phyloP scores from a whole-genome alignment of 805 yeast genomes.

The Wickerhamomyces silvicola region DNA sequence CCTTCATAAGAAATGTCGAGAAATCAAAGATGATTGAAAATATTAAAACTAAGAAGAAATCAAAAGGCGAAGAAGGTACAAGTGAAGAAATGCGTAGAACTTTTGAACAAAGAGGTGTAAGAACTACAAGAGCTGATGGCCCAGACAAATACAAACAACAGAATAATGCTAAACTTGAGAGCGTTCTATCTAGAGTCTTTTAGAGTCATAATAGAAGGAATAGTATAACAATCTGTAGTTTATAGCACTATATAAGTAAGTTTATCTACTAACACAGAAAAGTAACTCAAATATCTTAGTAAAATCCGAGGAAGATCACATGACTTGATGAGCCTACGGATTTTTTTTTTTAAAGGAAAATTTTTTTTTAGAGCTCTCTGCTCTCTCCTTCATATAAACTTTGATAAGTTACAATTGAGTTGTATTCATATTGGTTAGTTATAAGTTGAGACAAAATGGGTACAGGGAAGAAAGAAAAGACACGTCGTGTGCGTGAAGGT shows the following conservation, averaged over 20 bases:
- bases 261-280: neutral
- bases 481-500: constrained; percentile 77
- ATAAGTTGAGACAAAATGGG: constrained; percentile 56
- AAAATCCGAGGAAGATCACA: neutral
- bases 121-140: constrained; percentile 63
- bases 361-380: constrained; percentile 7
- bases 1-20: constrained; percentile 79
- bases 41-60: constrained; percentile 35
- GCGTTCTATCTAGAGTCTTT: constrained; percentile 26
- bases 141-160: constrained; percentile 36
- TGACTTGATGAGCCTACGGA: constrained; percentile 9
- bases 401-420: neutral
- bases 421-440: no score
- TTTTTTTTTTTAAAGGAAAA: constrained; percentile 1
- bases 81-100: constrained; percentile 42
- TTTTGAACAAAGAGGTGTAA: constrained; percentile 66
- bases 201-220: constrained; percentile 5
- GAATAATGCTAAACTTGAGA: constrained; percentile 32
- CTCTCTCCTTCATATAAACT: no score
- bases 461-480: constrained; percentile 84
- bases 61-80: constrained; percentile 18
- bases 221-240: no score
- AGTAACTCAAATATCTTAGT: constrained; percentile 1
- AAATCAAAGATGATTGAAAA: constrained; percentile 72
- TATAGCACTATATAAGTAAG: no score